phyloP scores from a whole-genome alignment of 148 eudicot genomes.

The Vaccinium vitisidaea region DNA sequence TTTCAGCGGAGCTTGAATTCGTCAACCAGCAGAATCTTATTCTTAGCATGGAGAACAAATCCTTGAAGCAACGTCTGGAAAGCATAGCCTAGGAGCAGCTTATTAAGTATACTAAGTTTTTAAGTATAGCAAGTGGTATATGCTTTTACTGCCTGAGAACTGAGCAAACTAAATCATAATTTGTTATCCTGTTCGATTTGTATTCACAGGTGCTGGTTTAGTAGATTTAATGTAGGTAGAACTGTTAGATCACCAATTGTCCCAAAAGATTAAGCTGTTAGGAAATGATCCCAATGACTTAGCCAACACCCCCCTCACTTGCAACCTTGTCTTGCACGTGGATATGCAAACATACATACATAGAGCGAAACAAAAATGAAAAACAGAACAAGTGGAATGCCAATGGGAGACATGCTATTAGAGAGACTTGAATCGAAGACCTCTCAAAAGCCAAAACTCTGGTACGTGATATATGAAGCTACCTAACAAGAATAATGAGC shows the following conservation, averaged over 20 bases:
- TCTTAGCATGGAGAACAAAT: constrained; percentile 93
- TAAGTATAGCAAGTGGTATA: background rate
- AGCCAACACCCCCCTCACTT: too few species aligned
- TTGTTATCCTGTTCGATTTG: background rate
- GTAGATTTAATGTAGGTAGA: background rate
- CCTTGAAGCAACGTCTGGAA: constrained; percentile 81
- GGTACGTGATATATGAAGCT: too few species aligned
- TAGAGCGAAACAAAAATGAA: too few species aligned
- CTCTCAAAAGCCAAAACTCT: too few species aligned
- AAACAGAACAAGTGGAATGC: too few species aligned
- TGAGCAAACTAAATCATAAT: background rate
- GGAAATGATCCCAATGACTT: too few species aligned
- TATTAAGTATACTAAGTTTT: constrained; percentile 73
- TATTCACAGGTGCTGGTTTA: background rate
- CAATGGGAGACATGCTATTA: too few species aligned
- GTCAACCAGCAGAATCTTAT: constrained; percentile 89
- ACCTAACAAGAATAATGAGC: too few species aligned
- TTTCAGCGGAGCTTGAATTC: constrained; percentile 89
- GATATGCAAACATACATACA: too few species aligned
- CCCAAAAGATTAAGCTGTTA: too few species aligned
- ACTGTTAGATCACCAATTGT: background rate
- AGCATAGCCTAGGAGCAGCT: constrained; percentile 89
- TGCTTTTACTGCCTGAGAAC: background rate
- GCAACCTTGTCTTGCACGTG: too few species aligned
- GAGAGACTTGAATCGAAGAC: too few species aligned